Evolutionary conservation across 2,329 filamentous ascomycete genomes (phyloP).

Genomic region (Achaetomium macrosporum): DNA sequence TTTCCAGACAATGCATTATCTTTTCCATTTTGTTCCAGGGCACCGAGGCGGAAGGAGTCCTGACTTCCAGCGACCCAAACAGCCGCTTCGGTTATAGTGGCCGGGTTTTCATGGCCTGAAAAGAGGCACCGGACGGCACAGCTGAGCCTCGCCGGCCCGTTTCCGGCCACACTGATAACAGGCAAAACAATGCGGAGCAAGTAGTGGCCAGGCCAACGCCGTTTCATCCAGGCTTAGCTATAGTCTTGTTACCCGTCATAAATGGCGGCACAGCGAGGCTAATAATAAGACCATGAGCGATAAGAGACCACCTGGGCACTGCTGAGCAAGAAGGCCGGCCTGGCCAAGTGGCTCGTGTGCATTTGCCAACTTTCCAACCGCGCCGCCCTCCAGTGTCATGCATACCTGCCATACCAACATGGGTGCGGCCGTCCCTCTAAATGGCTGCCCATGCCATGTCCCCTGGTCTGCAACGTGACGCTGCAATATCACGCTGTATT

Average conservation of each 20-base stretch:
- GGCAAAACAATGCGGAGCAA: constrained; percentile 7
- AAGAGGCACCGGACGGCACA: constrained; percentile 23
- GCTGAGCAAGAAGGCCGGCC: too few species aligned
- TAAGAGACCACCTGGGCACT: not conserved
- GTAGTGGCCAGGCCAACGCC: constrained; percentile 1
- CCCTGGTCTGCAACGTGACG: not conserved
- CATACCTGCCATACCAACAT: not conserved
- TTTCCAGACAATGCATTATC: not conserved
- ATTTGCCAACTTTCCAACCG: constrained; percentile 4
- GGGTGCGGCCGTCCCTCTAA: constrained; percentile 11
- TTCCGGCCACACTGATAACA: constrained; percentile 11
- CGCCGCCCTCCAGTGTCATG: constrained; percentile 13
- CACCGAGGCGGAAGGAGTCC: not conserved
- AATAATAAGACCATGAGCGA: constrained; percentile 10
- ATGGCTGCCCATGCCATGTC: constrained; percentile 8
- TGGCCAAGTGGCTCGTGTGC: too few species aligned
- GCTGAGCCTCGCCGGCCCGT: constrained; percentile 18
- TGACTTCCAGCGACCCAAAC: constrained; percentile 10
- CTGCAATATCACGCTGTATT: not conserved
- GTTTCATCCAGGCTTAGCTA: constrained; percentile 15
- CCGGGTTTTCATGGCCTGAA: constrained; percentile 19
- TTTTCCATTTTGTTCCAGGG: not conserved
- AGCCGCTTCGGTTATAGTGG: constrained; percentile 25
- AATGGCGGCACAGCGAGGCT: constrained; percentile 11
- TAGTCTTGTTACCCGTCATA: not conserved